A percentile compares a stretch with the other conserved stretches of the same genome.
These are phyloP conservation scores for Bipolaris zeicola DNA, from an alignment of 2,329 filamentous ascomycete genomes.

Conservation along the genomic window DNA sequence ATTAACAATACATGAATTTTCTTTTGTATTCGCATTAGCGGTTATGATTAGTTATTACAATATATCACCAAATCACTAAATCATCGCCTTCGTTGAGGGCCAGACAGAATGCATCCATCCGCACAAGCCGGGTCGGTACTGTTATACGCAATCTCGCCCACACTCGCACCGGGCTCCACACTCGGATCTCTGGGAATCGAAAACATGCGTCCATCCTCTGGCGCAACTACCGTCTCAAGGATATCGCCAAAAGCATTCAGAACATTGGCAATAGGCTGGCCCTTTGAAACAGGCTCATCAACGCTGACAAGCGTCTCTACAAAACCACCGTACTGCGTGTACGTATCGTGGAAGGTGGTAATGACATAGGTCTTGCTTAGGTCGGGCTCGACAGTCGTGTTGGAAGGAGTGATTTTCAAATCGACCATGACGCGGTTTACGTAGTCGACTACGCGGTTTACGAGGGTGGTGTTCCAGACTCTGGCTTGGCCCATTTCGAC, in stretches of 20 bases:
- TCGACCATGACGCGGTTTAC: conserved; percentile 34
- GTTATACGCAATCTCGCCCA: conserved; percentile 47
- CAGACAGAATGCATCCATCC: conserved; percentile 39
- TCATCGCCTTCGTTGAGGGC: conserved; percentile 7
- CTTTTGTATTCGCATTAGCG: neutral
- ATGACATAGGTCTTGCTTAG: conserved; percentile 41
- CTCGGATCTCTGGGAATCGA: conserved; percentile 44
- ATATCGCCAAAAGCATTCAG: conserved; percentile 47
- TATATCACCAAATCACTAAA: neutral
- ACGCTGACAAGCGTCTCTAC: conserved; percentile 37
- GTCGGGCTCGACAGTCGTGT: conserved; percentile 38
- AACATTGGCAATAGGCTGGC: conserved; percentile 45
- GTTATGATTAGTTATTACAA: neutral
- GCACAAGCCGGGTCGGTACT: conserved; percentile 39
- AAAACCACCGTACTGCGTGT: conserved; percentile 37
- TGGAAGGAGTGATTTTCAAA: conserved; percentile 32
- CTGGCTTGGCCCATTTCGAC: conserved; percentile 49
- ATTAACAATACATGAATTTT: neutral
- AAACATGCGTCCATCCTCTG: conserved; percentile 43
- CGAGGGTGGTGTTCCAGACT: conserved; percentile 46
- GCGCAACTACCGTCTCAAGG: conserved; percentile 42
- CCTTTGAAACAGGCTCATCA: conserved; percentile 45
- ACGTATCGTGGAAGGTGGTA: conserved; percentile 37
- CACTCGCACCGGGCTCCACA: conserved; percentile 43
- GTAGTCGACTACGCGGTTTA: conserved; percentile 42